Conservation (phyloP, 352 stramenopile species). For the Phytophthora syringae region DNA sequence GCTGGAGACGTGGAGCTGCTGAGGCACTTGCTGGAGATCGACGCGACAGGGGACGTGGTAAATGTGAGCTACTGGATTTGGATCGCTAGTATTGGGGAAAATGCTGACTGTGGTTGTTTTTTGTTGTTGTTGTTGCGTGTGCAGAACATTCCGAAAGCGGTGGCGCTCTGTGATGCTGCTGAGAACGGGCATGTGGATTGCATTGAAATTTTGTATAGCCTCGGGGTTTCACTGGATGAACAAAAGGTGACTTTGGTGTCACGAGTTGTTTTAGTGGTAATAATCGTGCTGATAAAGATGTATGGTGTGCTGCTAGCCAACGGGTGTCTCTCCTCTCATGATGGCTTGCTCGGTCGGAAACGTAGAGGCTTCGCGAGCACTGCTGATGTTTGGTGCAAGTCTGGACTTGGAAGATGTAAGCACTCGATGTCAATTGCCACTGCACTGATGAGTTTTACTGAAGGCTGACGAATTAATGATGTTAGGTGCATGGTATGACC, state of each 20-base stretch:
- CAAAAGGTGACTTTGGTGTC: conserved; percentile 65
- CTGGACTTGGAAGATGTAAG: conserved; percentile 85
- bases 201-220: conserved; percentile 79
- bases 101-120: conserved; percentile 9
- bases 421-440: neutral
- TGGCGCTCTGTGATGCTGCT: conserved; percentile 81
- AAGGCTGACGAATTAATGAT: neutral
- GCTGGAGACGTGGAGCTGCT: conserved; percentile 79
- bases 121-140: conserved; percentile 11
- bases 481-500: conserved; percentile 81
- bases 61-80: conserved; percentile 52
- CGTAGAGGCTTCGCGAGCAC: conserved; percentile 76
- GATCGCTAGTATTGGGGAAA: neutral
- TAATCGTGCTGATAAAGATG: conserved; percentile 10
- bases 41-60: conserved; percentile 63
- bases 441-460: neutral
- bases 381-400: conserved; percentile 87
- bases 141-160: conserved; percentile 77
- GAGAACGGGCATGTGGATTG: conserved; percentile 86
- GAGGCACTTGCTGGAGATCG: conserved; percentile 73
- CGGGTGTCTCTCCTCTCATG: conserved; percentile 82
- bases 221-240: conserved; percentile 83
- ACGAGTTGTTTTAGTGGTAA: neutral
- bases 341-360: conserved; percentile 88
- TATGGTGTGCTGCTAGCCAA: conserved; percentile 51